These are phyloP conservation scores for Cercophora newfieldiana DNA, from an alignment of 495 filamentous ascomycete species.

Conservation along the genomic window DNA sequence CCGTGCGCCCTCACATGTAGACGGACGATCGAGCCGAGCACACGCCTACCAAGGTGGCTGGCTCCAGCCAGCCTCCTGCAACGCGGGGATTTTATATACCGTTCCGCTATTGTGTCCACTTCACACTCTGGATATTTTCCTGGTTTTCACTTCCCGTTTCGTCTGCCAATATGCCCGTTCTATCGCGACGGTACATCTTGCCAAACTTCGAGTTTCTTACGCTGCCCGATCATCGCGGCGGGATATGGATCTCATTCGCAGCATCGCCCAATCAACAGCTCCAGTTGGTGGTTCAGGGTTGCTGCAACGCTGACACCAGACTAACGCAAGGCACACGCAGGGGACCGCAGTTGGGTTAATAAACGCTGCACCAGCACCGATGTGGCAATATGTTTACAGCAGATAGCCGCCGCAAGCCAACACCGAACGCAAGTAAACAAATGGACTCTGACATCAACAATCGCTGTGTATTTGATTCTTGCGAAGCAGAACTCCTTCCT, in stretches of 20 bases:
- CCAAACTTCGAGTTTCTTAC: too few species aligned
- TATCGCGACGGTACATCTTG: not conserved
- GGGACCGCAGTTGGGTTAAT: not conserved
- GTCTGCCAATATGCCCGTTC: not conserved
- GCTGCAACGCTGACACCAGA: conserved; percentile 8
- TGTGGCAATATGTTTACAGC: conserved; percentile 4
- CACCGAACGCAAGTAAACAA: conserved; percentile 1
- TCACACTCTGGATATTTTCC: conserved; percentile 10
- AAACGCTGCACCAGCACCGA: not conserved
- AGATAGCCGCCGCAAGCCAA: too few species aligned
- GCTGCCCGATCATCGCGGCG: not conserved
- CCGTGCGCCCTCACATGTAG: not conserved
- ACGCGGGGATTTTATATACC: conserved; percentile 2
- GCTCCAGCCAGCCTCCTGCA: not conserved
- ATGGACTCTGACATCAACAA: not conserved
- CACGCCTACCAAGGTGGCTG: too few species aligned
- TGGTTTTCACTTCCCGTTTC: not conserved
- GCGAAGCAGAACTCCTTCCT: not conserved
- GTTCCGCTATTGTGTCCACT: not conserved
- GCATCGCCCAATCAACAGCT: conserved; percentile 4
- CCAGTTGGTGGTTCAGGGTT: not conserved
- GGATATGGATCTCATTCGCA: not conserved
- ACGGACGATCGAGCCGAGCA: not conserved
- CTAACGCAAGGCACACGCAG: conserved; percentile 10
- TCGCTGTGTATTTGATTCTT: not conserved